Base-by-base conservation (phyloP, 108 stramenopile genomes). In the Skeletonema menzelii region DNA sequence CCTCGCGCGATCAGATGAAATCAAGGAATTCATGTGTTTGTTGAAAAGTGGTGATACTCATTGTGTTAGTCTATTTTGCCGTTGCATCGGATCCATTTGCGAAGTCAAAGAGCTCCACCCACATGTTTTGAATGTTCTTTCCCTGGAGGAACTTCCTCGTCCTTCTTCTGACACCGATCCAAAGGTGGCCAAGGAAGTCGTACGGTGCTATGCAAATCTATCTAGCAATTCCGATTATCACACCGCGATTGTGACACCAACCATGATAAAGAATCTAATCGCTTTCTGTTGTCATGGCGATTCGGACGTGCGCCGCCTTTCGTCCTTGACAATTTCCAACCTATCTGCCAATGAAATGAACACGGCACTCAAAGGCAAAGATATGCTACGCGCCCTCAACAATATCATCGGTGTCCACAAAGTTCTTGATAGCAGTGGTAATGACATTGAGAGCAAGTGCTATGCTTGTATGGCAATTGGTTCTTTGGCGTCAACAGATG, bases 401-500 rank as follows among this genome's bases (percentile, higher is more conserved):
- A 19, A 44, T 32, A 42, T 62, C 20, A 57, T 73, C 7, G 38
- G 56, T n/a, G 24, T 42, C 56, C 42, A 67, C 31, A 61, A 7
- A 24, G 32, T 11, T 37, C 11, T 26, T 8, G 38, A 24, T 46
- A 22, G 5, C 22, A 15, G 26, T 27, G 19, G 62, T 8, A 20
- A 12, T 7, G 59, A 75, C 13, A 27, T 62, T 37, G 82, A 90
- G 65, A 73, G 64, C 19, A 65, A 85, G 31, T 77, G 92, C 31
- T 93, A 82, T 65, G 91, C 94, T 11, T 88, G 80, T 49, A 74
- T 95, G 83, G 90, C 89, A 24, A 44, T 91, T 20, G 88, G 94
- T 22, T 84, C 90, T 40, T 63, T 95, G 49, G 22, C 24, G 27
- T 75, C 83, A 20, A 64, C 58, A 31, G 44, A 79, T 32, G 24